Base-by-base conservation (phyloP, 2,329 filamentous ascomycete species). In the Teratosphaeria destructans region DNA sequence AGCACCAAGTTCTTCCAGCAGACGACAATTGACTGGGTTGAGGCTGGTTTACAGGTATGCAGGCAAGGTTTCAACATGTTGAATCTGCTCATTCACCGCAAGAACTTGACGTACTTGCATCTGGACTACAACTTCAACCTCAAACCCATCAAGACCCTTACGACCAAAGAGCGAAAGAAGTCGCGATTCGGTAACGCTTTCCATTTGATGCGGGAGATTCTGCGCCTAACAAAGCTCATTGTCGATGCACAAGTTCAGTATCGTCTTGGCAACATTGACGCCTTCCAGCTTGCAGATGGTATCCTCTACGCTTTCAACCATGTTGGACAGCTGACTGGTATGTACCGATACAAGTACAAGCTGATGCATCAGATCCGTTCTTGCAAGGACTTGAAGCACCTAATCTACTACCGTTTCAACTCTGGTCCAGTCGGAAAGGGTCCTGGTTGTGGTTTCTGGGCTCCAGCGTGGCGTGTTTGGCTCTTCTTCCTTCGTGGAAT, bases 331-430 rank as follows among this genome's bases (percentile, higher is more conserved):
- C 80, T 99, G 62, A 99, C 94, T 16, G 94, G 94, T 73, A 99
- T 99, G 94, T 99, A 99, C 77, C 88, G 94, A 62, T 99, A 99
- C 83, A 99, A 99, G 81, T 99, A 99, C 80, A 99, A 99, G 81
- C 82, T 99, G 59, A 99, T 99, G 94, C 94, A 99, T 74, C 94
- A 99, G 75, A 99, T 99, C 68, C 90, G 94, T 68, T 95, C 94
- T 0, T 99, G 94, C 81, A 99, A 99, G 76, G 94, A 99, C 76
- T 75, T 99, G 72, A 99, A 99, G 83, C 94, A 99, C 82, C 78
- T 99, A 63, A 97, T 99, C 66, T 99, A 99, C 78, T 97, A 97
- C 75, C 89, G 93, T 56, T 99, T 99, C 79, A 99, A 99, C 74
- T 92, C 91, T 61, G 94, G 92, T 0, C 89, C 93, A 11, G 95